These are phyloP conservation scores for Hagleromyces aurorensis DNA, from an alignment of 805 yeast genomes.

Conservation along the genomic window DNA sequence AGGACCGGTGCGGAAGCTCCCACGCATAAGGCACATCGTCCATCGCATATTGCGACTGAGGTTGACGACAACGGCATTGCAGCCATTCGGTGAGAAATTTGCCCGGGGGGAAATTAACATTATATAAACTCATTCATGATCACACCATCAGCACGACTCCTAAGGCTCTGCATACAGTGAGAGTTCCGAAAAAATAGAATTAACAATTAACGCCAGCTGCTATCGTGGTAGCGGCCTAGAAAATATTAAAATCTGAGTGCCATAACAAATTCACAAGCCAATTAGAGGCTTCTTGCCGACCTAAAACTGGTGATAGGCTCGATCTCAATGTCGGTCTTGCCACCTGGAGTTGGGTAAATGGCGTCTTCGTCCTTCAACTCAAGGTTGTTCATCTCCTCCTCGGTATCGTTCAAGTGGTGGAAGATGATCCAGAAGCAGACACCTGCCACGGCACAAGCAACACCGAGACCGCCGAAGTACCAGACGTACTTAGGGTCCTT, in stretches of 20 bases:
- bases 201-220: too few relatives aligned
- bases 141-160: too few relatives aligned
- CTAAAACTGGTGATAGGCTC: conserved; percentile 3
- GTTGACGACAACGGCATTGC: too few relatives aligned
- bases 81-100: too few relatives aligned
- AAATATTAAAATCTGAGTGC: background rate
- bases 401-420: conserved; percentile 45
- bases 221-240: background rate
- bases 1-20: too few relatives aligned
- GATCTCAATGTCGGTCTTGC: conserved; percentile 1
- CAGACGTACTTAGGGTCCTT: conserved; percentile 63
- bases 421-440: conserved; percentile 52
- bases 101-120: too few relatives aligned
- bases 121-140: too few relatives aligned
- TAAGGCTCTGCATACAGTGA: too few relatives aligned
- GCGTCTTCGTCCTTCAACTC: conserved; percentile 29
- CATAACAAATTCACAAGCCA: too few relatives aligned
- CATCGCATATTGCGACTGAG: too few relatives aligned
- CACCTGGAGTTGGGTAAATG: conserved; percentile 1
- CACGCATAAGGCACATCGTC: too few relatives aligned
- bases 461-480: conserved; percentile 58
- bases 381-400: conserved; percentile 49
- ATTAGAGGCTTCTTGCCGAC: conserved; percentile 1
- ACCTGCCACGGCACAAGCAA: conserved; percentile 53
- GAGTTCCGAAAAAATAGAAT: too few relatives aligned